phyloP scores from a whole-genome alignment of 1,139 yeast genomes.

The Candida mesenterica region DNA sequence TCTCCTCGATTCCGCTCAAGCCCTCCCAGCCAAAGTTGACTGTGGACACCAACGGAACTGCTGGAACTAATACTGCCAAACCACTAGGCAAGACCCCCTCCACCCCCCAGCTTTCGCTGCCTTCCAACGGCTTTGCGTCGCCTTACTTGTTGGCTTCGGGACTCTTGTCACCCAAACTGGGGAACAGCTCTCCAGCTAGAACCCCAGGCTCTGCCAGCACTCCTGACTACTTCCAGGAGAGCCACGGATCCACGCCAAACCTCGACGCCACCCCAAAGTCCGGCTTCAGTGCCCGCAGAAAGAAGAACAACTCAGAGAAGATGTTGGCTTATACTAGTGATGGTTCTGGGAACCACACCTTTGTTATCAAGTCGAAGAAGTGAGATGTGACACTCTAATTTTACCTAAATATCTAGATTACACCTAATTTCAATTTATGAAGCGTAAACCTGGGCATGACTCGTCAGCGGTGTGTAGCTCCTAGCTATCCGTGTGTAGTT shows the following conservation, averaged over 20 bases:
- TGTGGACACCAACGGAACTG: conserved; percentile 30
- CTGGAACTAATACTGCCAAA: conserved; percentile 6
- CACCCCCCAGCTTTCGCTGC: conserved; percentile 30
- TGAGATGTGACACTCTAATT: too few relatives aligned
- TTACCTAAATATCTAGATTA: too few relatives aligned
- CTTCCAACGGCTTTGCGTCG: conserved; percentile 50
- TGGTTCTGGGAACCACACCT: conserved; percentile 42
- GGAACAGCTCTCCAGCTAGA: conserved; percentile 22
- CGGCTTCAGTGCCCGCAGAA: conserved; percentile 23
- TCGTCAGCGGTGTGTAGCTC: too few relatives aligned
- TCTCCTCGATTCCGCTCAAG: conserved; percentile 18
- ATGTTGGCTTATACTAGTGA: conserved; percentile 45
- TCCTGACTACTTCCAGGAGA: conserved; percentile 15
- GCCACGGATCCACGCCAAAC: conserved; percentile 4
- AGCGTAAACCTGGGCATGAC: too few relatives aligned
- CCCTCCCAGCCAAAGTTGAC: conserved; percentile 28
- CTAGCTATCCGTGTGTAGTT: too few relatives aligned
- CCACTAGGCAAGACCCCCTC: conserved; percentile 25
- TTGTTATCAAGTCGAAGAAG: conserved; percentile 39
- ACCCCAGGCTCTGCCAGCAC: conserved; percentile 19
- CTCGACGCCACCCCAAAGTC: conserved; percentile 22
- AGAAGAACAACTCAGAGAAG: conserved; percentile 26
- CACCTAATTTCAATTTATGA: too few relatives aligned
- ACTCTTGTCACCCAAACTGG: conserved; percentile 47
- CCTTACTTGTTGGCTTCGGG: conserved; percentile 63